Base-by-base conservation (phyloP, 2,329 filamentous ascomycete species). In the Fusarium pininemorale region DNA sequence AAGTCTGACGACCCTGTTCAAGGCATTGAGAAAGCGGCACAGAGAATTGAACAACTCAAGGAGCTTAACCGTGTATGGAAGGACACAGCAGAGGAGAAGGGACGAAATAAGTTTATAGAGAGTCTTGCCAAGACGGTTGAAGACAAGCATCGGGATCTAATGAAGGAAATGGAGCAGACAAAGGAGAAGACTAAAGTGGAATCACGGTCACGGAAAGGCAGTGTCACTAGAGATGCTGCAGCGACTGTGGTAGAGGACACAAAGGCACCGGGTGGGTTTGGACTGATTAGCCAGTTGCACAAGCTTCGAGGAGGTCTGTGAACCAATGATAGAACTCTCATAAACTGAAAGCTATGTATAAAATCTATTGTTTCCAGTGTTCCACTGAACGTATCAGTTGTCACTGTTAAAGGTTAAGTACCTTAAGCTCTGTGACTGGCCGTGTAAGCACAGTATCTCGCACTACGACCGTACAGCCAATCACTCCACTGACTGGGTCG, bases 51-150 rank as follows among this genome's bases (percentile, higher is more conserved):
- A 78, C 90, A 93, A 79, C 86, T 98, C 63, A 92, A 94, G 78
- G 89, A 91, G 71, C 83, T 98, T 72, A 90, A 91, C 8, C 84
- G 84, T n/a, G 91, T 99, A 28, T 99, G 96, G 95, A 96, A 93
- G 81, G 95, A 95, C n/a, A 98, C 96, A 6, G 93, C 94, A 0
- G 96, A 99, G 84, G 96, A 98, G 81, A 97, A 94, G 83, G 94
- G 94, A 11, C 87, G 96, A 60, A 84, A 85, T 15, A 93, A 90
- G 78, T 95, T 98, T 80, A 91, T 99, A 24, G 96, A 98, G 73
- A 88, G 89, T 58, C 82, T 99, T 77, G 90, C 91, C 39, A 94
- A 91, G 84, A 88, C 94, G 82, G 94, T 98, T 4, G 95, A 98
- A 79, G 96, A 98, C 73, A 86, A 86, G 65, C 88, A 88, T 72